Conservation (phyloP, 2,329 filamentous ascomycete species). For the Ascochyta lentis region DNA sequence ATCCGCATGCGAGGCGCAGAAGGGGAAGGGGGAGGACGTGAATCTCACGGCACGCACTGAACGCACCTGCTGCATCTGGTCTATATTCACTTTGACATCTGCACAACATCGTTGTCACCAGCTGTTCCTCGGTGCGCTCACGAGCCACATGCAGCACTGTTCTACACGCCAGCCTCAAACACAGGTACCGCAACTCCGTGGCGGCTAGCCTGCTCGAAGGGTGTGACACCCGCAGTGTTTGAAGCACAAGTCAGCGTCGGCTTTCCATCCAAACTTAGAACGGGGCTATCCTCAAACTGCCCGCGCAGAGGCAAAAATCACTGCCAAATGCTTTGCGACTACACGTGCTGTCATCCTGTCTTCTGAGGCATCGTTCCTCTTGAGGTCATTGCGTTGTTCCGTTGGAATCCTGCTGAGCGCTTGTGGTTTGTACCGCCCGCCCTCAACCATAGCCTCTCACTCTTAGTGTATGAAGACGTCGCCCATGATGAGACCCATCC, state of each 20-base stretch:
- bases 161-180: conserved; percentile 48
- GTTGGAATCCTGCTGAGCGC: conserved; percentile 17
- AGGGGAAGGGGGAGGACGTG: conserved; percentile 25
- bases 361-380: conserved; percentile 27
- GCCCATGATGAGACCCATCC: conserved; percentile 18
- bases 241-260: conserved; percentile 38
- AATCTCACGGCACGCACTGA: conserved; percentile 30
- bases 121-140: conserved; percentile 27
- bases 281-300: conserved; percentile 33
- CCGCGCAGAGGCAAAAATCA: conserved; percentile 20
- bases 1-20: conserved; percentile 20
- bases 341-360: conserved; percentile 25
- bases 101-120: conserved; percentile 31
- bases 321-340: conserved; percentile 1
- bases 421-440: conserved; percentile 9
- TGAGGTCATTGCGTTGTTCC: conserved; percentile 22
- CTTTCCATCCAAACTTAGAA: conserved; percentile 34
- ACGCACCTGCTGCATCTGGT: conserved; percentile 33
- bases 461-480: conserved; percentile 21
- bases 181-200: conserved; percentile 35
- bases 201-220: conserved; percentile 39
- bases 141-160: conserved; percentile 36
- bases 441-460: conserved; percentile 23
- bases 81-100: conserved; percentile 45
- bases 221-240: conserved; percentile 43